Conservation (phyloP, 202 grass and related monocot genomes). For the Carex sylvatica region DNA sequence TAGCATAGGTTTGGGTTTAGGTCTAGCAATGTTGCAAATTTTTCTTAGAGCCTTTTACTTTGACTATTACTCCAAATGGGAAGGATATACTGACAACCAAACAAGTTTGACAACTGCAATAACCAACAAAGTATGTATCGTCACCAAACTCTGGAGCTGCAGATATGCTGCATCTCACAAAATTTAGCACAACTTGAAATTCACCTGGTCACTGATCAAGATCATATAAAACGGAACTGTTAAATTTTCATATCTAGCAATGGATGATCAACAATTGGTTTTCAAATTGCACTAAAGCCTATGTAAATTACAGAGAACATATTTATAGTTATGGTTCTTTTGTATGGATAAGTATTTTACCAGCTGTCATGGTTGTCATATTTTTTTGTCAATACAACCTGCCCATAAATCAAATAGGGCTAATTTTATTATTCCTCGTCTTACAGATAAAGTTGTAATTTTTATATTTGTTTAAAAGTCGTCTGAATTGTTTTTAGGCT, state of each 20-base stretch:
- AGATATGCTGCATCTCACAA: not conserved
- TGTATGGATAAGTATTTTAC: not conserved
- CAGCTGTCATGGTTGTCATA: not conserved
- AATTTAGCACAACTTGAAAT: not conserved
- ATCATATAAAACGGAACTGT: not conserved
- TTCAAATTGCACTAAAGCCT: not conserved
- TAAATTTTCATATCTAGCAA: not conserved
- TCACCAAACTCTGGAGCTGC: not conserved
- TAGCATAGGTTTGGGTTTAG: not conserved
- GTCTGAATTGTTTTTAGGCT: constrained; percentile 36
- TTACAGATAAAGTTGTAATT: not conserved
- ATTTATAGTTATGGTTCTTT: not conserved
- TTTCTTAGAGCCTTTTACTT: not conserved
- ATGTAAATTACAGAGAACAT: not conserved
- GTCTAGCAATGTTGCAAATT: not conserved
- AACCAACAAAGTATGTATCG: not conserved
- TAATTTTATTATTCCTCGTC: not conserved
- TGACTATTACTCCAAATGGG: not conserved
- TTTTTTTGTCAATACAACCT: not conserved
- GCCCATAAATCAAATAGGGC: not conserved
- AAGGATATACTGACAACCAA: not conserved
- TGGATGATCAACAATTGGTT: not conserved
- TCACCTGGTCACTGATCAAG: not conserved
- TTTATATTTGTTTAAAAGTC: not conserved
- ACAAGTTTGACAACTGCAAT: not conserved